Percentiles rank a stretch among this genome's conserved stretches.
phyloP scores from a whole-genome alignment of 139 green algal genomes.

The Tetradesmus lagerheimii region DNA sequence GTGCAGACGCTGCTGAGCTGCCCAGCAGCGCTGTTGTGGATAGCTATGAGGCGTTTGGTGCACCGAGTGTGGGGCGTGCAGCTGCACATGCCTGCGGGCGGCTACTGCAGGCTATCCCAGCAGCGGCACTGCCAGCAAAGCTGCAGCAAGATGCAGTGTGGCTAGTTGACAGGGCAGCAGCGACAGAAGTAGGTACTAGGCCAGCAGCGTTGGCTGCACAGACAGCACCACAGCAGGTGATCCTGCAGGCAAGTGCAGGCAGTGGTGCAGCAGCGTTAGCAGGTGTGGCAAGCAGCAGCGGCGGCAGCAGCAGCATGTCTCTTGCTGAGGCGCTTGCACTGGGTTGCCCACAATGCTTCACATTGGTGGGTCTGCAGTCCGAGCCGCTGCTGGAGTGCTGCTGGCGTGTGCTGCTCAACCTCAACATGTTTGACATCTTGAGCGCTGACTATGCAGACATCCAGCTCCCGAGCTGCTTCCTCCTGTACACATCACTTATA shows the following conservation, averaged over 20 bases:
- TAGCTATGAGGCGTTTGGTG: not conserved
- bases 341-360: conserved; percentile 4
- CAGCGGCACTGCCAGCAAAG: not conserved
- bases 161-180: not conserved
- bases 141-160: not conserved
- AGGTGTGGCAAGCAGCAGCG: not conserved
- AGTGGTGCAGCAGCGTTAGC: not conserved
- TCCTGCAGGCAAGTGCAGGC: not conserved
- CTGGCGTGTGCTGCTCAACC: conserved; percentile 32
- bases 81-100: not conserved
- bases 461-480: conserved; percentile 9
- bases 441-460: not conserved
- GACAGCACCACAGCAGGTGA: not conserved
- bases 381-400: not conserved
- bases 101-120: conserved; percentile 23
- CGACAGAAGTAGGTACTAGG: not conserved
- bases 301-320: not conserved
- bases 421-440: conserved; percentile 19
- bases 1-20: not conserved
- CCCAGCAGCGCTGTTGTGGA: not conserved
- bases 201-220: conserved; percentile 16
- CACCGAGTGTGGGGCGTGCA: not conserved
- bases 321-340: conserved; percentile 21
- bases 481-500: conserved; percentile 27
- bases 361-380: not conserved